Base-by-base conservation (phyloP, 2,329 filamentous ascomycete species). In the Zasmidium cellare region DNA sequence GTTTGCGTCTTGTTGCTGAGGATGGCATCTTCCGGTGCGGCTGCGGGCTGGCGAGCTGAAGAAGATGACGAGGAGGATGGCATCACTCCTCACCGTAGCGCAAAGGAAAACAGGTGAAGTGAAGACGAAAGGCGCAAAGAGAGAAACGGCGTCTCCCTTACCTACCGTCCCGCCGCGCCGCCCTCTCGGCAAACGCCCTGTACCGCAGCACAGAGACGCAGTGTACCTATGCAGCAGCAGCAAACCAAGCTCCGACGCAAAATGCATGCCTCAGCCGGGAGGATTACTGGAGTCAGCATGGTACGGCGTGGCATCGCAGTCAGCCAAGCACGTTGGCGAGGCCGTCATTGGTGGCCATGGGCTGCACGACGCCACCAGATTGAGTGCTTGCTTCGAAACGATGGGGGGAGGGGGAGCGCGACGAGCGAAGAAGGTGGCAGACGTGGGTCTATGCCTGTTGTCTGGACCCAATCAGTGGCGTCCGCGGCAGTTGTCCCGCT, bases 11-110 rank as follows among this genome's bases (percentile, higher is more conserved):
- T 61, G 24, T 58, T 65, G 11, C 57, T 68, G 12, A 14, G 35
- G 19, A 67, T 65, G 25, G 57, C 57, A 11, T 62, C 57, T 41
- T 66, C 65, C 53, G 46, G 45, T 24, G 45, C 16, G 35, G 25
- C 47, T 19, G 41, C 46, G n/a, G 35, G 35, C n/a, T 41, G 35
- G 11, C 25, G 25, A 22, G 59, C 45, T 41, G 51, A 53, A 35
- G 59, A 57, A 59, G 67, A 62, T 60, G 66, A 46, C 64, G 69
- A 50, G 50, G 67, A 58, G 49, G 56, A 58, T 18, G 60, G 51
- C 55, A 53, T 57, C 23, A 9, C 35, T 41, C 35, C 25, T 41
- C 35, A 41, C 16, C 35, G 35, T 14, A 41, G 3, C 3, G 7
- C 5, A 41, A 9, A 14, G 7, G n/a, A 6, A 41, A n/a, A 18